phyloP scores from a whole-genome alignment of 129 eudicot genomes.

The Flaveria sonorensis region DNA sequence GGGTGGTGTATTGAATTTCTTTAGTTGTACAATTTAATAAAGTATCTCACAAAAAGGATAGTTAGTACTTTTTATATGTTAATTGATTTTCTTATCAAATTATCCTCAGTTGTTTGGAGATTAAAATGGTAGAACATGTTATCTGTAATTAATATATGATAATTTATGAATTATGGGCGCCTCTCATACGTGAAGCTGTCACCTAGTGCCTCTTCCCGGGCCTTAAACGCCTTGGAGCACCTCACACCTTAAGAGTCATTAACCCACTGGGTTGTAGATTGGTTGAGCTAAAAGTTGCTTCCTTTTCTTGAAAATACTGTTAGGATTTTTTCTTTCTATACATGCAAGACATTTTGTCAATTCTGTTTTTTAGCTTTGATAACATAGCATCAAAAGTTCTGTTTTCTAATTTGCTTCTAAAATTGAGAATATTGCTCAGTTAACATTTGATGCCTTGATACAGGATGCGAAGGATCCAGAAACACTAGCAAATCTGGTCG shows the following conservation, averaged over 20 bases:
- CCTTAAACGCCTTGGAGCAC: not conserved
- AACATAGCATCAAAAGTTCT: not conserved
- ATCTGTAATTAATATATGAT: not conserved
- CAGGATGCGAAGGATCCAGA: slow-evolving; percentile 98
- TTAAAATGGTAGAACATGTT: not conserved
- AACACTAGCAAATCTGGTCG: slow-evolving; percentile 83
- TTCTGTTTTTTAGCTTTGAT: not conserved
- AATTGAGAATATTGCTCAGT: not conserved
- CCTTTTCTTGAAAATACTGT: not conserved
- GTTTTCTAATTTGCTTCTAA: not conserved
- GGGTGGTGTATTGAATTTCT: not conserved
- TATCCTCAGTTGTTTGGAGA: not conserved
- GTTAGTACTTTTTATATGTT: not conserved
- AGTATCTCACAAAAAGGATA: not conserved
- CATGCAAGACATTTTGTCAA: not conserved
- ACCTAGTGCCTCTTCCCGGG: not conserved
- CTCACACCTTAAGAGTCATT: not conserved
- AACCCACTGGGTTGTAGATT: not conserved
- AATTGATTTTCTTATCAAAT: not conserved
- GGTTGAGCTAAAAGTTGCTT: not conserved
- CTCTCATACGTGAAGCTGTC: not conserved
- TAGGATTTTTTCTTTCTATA: not conserved
- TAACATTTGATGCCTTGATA: slow-evolving; percentile 24
- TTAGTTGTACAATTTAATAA: not conserved
- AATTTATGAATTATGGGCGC: not conserved